Evolutionary conservation across 169 alveolate species (phyloP).

Genomic region (Plasmodium vinckei): DNA sequence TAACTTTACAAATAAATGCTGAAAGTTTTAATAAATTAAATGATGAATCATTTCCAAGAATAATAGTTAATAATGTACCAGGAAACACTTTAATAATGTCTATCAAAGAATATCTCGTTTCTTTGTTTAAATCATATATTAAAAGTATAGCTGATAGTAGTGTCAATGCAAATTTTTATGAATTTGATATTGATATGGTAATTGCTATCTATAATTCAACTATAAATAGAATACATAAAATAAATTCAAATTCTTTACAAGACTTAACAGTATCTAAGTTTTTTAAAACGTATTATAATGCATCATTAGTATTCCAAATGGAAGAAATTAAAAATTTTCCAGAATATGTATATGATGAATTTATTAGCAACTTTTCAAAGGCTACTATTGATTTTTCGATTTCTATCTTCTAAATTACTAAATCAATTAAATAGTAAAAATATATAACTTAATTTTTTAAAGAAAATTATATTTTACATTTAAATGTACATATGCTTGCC

Average conservation of each 20-base stretch:
- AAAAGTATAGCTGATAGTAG: slow-evolving; percentile 3
- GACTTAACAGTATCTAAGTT: slow-evolving; percentile 54
- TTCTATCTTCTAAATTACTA: background rate
- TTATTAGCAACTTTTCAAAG: slow-evolving; percentile 45
- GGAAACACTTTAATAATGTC: slow-evolving; percentile 23
- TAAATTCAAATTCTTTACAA: slow-evolving; percentile 16
- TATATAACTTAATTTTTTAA: background rate
- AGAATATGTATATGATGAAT: slow-evolving; percentile 23
- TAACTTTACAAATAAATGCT: slow-evolving; percentile 16
- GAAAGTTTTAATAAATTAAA: slow-evolving; percentile 7
- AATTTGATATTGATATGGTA: slow-evolving; percentile 38
- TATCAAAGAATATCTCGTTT: slow-evolving; percentile 15
- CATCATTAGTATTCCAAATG: slow-evolving; percentile 27
- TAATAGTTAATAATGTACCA: slow-evolving; percentile 65
- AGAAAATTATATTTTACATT: too few relatives aligned
- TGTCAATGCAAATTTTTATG: slow-evolving; percentile 17
- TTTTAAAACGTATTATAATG: slow-evolving; percentile 51
- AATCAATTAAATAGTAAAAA: background rate
- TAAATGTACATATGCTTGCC: too few relatives aligned
- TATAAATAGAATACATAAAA: slow-evolving; percentile 20
- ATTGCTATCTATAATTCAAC: slow-evolving; percentile 18
- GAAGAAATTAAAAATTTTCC: slow-evolving; percentile 21
- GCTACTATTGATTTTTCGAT: slow-evolving; percentile 52
- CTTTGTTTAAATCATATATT: slow-evolving; percentile 17
- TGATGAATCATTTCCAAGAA: slow-evolving; percentile 9